Evolutionary conservation across 2,329 filamentous ascomycete species (phyloP).

Genomic region (Talaromyces islandicus): DNA sequence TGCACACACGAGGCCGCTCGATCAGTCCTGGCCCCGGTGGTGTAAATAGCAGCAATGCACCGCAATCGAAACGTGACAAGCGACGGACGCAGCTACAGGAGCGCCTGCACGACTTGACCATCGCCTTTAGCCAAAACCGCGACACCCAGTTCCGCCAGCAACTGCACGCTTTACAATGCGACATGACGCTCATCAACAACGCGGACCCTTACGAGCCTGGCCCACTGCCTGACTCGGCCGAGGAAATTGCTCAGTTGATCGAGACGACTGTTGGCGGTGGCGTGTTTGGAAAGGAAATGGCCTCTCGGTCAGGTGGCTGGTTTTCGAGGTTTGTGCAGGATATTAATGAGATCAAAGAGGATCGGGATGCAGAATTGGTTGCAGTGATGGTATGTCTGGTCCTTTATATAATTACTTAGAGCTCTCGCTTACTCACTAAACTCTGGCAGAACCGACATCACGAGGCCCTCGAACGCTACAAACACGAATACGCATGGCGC

Average conservation of each 20-base stretch:
- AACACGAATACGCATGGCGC: slow-evolving; percentile 53
- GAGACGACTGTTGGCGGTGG: slow-evolving; percentile 50
- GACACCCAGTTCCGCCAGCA: slow-evolving; percentile 84
- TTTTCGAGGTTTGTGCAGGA: slow-evolving; percentile 82
- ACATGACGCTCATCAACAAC: slow-evolving; percentile 78
- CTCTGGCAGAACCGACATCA: slow-evolving; percentile 50
- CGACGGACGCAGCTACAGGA: slow-evolving; percentile 77
- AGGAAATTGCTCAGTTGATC: slow-evolving; percentile 62
- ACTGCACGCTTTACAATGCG: slow-evolving; percentile 83
- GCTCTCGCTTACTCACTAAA: no score
- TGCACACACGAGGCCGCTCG: slow-evolving; percentile 22
- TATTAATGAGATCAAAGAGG: slow-evolving; percentile 81
- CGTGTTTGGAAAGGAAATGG: slow-evolving; percentile 64
- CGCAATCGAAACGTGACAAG: slow-evolving; percentile 79
- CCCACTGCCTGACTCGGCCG: slow-evolving; percentile 59
- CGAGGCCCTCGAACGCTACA: slow-evolving; percentile 49
- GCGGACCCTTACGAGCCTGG: slow-evolving; percentile 73
- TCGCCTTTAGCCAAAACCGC: slow-evolving; percentile 72
- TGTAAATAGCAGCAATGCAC: slow-evolving; percentile 17
- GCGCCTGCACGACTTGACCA: slow-evolving; percentile 67
- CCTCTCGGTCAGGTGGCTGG: slow-evolving; percentile 63
- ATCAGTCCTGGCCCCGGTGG: slow-evolving; percentile 22
- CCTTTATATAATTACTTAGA: no score
- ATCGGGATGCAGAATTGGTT: slow-evolving; percentile 76
- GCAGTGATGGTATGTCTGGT: slow-evolving; percentile 69